These are phyloP conservation scores for Delitschia confertaspora DNA, from an alignment of 495 filamentous ascomycete species.

Conservation along the genomic window DNA sequence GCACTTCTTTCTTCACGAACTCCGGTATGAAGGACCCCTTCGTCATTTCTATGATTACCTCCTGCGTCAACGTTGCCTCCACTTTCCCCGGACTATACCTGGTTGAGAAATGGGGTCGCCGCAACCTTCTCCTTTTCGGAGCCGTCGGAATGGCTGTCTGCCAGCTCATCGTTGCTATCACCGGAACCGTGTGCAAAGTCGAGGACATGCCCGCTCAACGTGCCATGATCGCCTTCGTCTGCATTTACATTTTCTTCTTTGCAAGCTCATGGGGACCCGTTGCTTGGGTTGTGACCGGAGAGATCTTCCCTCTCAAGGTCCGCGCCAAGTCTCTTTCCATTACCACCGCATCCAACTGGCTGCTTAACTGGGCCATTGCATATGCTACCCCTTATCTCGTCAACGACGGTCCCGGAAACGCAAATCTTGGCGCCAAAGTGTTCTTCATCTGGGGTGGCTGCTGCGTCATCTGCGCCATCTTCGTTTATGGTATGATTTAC, in stretches of 20 bases:
- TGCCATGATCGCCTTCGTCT: conserved; percentile 61
- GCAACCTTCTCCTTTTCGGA: conserved; percentile 57
- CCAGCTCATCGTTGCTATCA: conserved; percentile 50
- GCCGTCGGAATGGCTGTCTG: conserved; percentile 59
- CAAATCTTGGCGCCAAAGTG: conserved; percentile 34
- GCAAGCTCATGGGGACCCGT: conserved; percentile 68
- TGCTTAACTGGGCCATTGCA: conserved; percentile 37
- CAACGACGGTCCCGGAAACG: conserved; percentile 31
- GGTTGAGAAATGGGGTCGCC: conserved; percentile 60
- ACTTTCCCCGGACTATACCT: conserved; percentile 65
- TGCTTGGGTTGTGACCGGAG: conserved; percentile 36
- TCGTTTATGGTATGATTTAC: conserved; percentile 35
- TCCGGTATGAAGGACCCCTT: conserved; percentile 53
- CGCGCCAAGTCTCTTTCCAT: conserved; percentile 35
- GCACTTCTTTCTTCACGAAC: conserved; percentile 57
- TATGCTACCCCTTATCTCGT: conserved; percentile 38
- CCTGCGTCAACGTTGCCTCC: conserved; percentile 62
- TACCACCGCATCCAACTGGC: conserved; percentile 37
- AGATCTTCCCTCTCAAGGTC: conserved; percentile 38
- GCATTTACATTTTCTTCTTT: conserved; percentile 79
- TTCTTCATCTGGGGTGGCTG: conserved; percentile 38
- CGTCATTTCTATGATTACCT: conserved; percentile 64
- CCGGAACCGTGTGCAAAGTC: conserved; percentile 47
- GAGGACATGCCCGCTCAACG: conserved; percentile 39
- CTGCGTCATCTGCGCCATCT: conserved; percentile 34